These are phyloP conservation scores for Colletotrichum spaethianum DNA, from an alignment of 2,329 filamentous ascomycete genomes.

Conservation along the genomic window DNA sequence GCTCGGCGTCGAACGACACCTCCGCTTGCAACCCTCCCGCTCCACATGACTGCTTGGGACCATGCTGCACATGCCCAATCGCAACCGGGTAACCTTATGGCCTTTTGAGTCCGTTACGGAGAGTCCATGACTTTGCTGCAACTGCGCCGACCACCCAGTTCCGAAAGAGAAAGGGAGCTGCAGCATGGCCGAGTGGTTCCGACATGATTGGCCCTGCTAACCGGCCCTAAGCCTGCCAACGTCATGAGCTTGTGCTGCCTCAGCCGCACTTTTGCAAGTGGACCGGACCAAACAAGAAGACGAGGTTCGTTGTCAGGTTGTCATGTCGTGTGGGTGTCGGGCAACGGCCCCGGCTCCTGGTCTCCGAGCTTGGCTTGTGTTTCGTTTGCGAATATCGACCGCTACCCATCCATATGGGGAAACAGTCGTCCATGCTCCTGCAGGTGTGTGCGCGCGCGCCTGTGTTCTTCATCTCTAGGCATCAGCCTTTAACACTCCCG, in stretches of 20 bases:
- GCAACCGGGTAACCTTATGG: constrained; percentile 18
- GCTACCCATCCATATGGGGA: constrained; percentile 27
- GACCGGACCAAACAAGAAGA: constrained; percentile 16
- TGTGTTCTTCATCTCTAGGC: constrained; percentile 8
- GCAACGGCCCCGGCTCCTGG: constrained; percentile 22
- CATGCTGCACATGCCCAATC: constrained; percentile 26
- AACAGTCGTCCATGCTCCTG: constrained; percentile 5
- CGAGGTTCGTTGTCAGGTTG: background rate
- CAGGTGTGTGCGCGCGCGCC: background rate
- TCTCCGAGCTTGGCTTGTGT: constrained; percentile 25
- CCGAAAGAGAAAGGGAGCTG: constrained; percentile 32
- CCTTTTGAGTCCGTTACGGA: constrained; percentile 6
- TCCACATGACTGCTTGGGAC: constrained; percentile 35
- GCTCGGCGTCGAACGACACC: constrained; percentile 8
- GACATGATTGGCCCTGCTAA: constrained; percentile 29
- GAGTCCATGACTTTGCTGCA: constrained; percentile 3
- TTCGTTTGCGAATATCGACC: constrained; percentile 11
- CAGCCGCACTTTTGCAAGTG: constrained; percentile 37
- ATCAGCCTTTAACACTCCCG: constrained; percentile 10
- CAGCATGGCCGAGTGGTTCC: constrained; percentile 21
- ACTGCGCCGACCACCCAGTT: constrained; percentile 30
- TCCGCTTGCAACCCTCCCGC: constrained; percentile 14
- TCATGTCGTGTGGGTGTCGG: constrained; percentile 28
- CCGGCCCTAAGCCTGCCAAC: constrained; percentile 21
- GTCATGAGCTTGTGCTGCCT: constrained; percentile 32